Base-by-base conservation (phyloP, 2,329 filamentous ascomycete genomes). In the Claviceps africana region DNA sequence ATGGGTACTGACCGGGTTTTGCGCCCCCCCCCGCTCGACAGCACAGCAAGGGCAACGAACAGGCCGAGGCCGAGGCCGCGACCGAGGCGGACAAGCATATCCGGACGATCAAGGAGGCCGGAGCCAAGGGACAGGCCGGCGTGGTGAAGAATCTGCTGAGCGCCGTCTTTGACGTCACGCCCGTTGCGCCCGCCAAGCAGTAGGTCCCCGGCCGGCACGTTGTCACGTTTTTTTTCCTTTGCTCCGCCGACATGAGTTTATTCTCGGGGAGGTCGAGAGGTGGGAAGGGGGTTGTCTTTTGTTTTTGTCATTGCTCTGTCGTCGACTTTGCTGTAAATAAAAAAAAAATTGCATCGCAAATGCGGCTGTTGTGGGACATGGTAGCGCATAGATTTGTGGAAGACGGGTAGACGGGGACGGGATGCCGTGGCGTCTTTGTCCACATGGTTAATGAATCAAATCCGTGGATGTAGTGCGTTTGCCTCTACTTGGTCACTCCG, bases 1-100 rank as follows among this genome's bases (percentile, higher is more conserved):
- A 11, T 11, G 31, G 11, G 8, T 33, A 13, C 33, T 35, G 17
- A 35, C 33, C 17, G 13, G 33, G 4, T 15, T 46, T 10, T 30
- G 15, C 8, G 31, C 3, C 22, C 40, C 15, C 8, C 22, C 40
- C 39, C n/a, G 15, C 15, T 9, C 17, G 9, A 59, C 61, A 97
- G 91, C 91, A 98, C 73, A 85, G 86, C 62, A 87, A 87, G 69
- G 90, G 90, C 64, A 96, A 96, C 78, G 73, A 81, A 65, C 77
- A 82, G 60, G 85, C 86, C 59, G 86, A 91, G 67, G 77, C 81
- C 44, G 69, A 88, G 68, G 90, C 90, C 61, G 94, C 94, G 77
- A 74, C 77, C 66, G 80, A 83, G 60, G 85, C 86, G 57, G 87
- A 95, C 56, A 75, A 69, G 61, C 83, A 94, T 71, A 82, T 97